phyloP scores from a whole-genome alignment of 495 filamentous ascomycete genomes.

The Tuber borchii region DNA sequence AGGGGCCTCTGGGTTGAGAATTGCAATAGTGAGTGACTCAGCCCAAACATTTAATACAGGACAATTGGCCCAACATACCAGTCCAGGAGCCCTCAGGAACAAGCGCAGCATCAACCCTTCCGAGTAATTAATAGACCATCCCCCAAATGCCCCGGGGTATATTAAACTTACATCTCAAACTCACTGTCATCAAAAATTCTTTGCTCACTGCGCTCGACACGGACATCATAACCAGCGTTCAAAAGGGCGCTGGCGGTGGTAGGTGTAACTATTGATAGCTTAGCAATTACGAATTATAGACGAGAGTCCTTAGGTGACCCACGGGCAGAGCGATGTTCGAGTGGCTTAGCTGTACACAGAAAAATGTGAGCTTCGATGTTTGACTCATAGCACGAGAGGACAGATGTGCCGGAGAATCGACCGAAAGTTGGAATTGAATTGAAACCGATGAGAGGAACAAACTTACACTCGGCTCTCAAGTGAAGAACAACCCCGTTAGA shows the following conservation, averaged over 20 bases:
- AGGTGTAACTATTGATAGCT: conserved; percentile 50
- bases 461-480: conserved; percentile 41
- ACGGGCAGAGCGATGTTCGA: conserved; percentile 54
- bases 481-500: conserved; percentile 33
- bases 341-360: conserved; percentile 45
- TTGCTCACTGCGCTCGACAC: conserved; percentile 70
- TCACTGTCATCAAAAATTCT: conserved; percentile 77
- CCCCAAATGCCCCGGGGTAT: neutral
- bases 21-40: conserved; percentile 14
- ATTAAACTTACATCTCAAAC: conserved; percentile 46
- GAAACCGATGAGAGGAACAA: conserved; percentile 2
- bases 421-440: neutral
- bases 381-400: conserved; percentile 13
- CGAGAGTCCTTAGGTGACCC: conserved; percentile 13
- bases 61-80: conserved; percentile 26
- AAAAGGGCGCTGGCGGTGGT: conserved; percentile 70
- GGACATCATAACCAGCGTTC: conserved; percentile 74
- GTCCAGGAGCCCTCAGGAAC: conserved; percentile 77
- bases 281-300: conserved; percentile 11
- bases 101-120: conserved; percentile 60
- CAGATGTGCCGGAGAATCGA: conserved; percentile 1
- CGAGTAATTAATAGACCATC: neutral
- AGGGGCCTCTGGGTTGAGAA: conserved; percentile 51
- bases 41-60: neutral
- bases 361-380: conserved; percentile 44